Base-by-base conservation (phyloP, 495 filamentous ascomycete genomes). In the Pyrenopolyporus hunteri region DNA sequence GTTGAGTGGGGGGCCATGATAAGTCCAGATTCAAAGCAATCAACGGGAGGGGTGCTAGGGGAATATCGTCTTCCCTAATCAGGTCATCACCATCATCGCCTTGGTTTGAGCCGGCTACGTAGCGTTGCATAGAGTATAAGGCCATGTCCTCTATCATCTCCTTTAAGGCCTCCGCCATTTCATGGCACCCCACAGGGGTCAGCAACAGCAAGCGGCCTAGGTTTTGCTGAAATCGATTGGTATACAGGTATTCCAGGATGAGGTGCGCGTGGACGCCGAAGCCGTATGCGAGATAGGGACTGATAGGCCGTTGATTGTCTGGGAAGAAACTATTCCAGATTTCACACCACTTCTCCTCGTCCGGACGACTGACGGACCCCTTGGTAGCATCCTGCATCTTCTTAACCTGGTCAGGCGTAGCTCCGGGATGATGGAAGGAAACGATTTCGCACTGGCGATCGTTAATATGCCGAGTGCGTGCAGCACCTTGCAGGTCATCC, bases 251-350 rank as follows among this genome's bases (percentile, higher is more conserved):
- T 22, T 54, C 33, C 1, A 35, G 3, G 39, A 46, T 17, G 3
- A 32, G 2, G 19, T 45, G 7, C 14, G 9, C 14, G 0, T 8
- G 0, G 14, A 25, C 13, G 8, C 11, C 25, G n/a, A 16, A 0
- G 0, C 8, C 13, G 8, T 29, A 3, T 2, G 22, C 1, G 11
- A 57, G 29, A 9, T 57, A 51, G 20, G 63, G 45, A 3, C 43
- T 31, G 3, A 1, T 4, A 25, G 45, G 63, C 4, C 13, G 51
- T 3, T 7, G 8, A 20, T 8, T 36, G 4, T 13, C 9, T 11
- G 55, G 60, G 14, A 59, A 59, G 6, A 67, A 19, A 14, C 54
- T 47, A 2, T 56, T 31, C 64, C 64, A 67, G 20, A 67, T 55
- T 2, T 11, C 17, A 39, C 32, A 67, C 64, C 64, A 67, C 16